Evolutionary conservation across 2,329 filamentous ascomycete genomes (phyloP), one percentile per base, ranked within the genome.

Genomic region (Ascochyta viciae-villosae): DNA sequence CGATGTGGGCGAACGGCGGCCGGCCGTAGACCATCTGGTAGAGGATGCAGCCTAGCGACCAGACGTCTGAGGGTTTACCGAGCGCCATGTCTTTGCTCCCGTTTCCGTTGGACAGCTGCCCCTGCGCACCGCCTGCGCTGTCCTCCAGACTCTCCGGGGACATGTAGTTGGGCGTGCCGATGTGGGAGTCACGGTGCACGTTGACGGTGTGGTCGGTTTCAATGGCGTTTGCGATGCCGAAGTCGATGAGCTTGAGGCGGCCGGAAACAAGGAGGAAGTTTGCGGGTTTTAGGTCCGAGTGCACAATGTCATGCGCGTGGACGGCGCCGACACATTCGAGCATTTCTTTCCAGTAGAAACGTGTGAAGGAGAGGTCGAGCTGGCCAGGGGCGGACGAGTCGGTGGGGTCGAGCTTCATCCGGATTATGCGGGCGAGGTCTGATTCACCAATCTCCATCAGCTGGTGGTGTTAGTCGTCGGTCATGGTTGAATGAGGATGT

Each of bases 291-390:
- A 99, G 82, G 72, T 99, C 95, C 0, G 92, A 96, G 77, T 99
- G 95, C 3, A 99, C 95, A 61, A 99, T 93, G 71, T 97, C 92
- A 73, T 89, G 84, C 12, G 89, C 85, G 73, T 99, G 95, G 1
- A 99, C 92, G 0, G 94, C 87, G 64, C 91, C 86, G 6, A 99
- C 87, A 73, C 95, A 98, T 75, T 96, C 92, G 16, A 99, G 87
- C 95, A 99, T 99, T 78, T 99, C 95, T 76, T 96, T 95, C 95
- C 95, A 99, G 81, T 96, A 96, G 77, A 91, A 96, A n/a, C 95
- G 89, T 12, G 95, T 92, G 74, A 98, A 97, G 49, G 89, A 90
- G 1, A 91, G 84, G 72, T 99, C 95, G 58, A 99, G 89, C 57
- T 83, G 85, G 48, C 64, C 66, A 8, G 66, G 64, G 13, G 58